Percentiles rank a stretch among this genome's conserved stretches.
phyloP scores from a whole-genome alignment of 2,329 filamentous ascomycete genomes.

The Neodidymelliopsis sp. region DNA sequence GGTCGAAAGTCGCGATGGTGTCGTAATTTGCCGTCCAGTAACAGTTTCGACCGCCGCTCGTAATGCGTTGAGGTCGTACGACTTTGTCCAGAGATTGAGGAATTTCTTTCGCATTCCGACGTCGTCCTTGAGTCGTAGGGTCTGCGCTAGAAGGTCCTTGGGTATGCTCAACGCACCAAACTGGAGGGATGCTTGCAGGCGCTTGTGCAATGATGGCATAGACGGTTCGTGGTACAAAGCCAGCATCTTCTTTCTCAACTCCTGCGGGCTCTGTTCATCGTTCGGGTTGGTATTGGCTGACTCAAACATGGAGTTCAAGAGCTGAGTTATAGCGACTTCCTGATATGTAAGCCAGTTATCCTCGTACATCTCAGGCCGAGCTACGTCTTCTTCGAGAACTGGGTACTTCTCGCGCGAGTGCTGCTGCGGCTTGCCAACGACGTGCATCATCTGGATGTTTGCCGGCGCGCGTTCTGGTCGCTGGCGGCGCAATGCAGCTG shows the following conservation, averaged over 20 bases:
- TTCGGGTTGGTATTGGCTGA: slow-evolving; percentile 39
- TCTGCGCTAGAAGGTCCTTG: slow-evolving; percentile 57
- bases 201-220: slow-evolving; percentile 62
- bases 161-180: slow-evolving; percentile 66
- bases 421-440: slow-evolving; percentile 39
- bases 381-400: slow-evolving; percentile 62
- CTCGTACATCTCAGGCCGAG: slow-evolving; percentile 66
- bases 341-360: slow-evolving; percentile 69
- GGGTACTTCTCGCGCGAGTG: slow-evolving; percentile 55
- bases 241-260: slow-evolving; percentile 59
- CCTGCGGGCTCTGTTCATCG: slow-evolving; percentile 38
- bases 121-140: slow-evolving; percentile 61
- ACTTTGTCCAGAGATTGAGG: slow-evolving; percentile 64
- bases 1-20: slow-evolving; percentile 46
- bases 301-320: slow-evolving; percentile 65
- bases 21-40: slow-evolving; percentile 61
- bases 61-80: slow-evolving; percentile 62
- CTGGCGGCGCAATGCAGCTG: slow-evolving; percentile 41
- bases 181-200: slow-evolving; percentile 64
- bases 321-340: slow-evolving; percentile 66
- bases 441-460: slow-evolving; percentile 44
- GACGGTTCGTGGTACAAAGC: slow-evolving; percentile 61
- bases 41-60: slow-evolving; percentile 65
- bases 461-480: slow-evolving; percentile 33
- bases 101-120: slow-evolving; percentile 65